These are phyloP conservation scores for Coemansia sp. DNA, from an alignment of 192 early-diverging fungal species.

Conservation along the genomic window DNA sequence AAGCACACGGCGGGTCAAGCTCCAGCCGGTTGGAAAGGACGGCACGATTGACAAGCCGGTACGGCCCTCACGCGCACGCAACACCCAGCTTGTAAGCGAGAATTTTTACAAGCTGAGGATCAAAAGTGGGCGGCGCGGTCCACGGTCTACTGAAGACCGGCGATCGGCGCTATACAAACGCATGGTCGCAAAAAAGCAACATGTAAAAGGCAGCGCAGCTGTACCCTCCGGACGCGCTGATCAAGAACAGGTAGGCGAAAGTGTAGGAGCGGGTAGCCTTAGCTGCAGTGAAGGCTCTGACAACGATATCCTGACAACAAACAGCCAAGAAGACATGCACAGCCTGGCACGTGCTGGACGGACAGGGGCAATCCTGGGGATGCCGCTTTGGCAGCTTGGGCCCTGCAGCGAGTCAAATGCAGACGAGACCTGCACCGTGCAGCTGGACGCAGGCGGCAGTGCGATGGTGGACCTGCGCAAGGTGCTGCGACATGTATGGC, in stretches of 20 bases:
- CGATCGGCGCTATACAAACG: conserved; percentile 47
- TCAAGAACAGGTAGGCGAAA: not conserved
- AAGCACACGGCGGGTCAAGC: conserved; percentile 49
- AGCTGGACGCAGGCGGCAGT: not conserved
- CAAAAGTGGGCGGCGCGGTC: conserved; percentile 25
- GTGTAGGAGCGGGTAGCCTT: too few species aligned
- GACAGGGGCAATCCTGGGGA: not conserved
- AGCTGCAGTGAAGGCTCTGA: not conserved
- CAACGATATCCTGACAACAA: not conserved
- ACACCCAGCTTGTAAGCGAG: conserved; percentile 39
- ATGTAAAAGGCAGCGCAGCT: not conserved
- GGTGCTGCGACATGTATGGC: conserved; percentile 51
- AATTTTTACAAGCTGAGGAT: conserved; percentile 50
- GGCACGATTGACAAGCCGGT: not conserved
- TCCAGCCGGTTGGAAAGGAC: conserved; percentile 35
- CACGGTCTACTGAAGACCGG: conserved; percentile 36
- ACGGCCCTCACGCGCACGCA: conserved; percentile 4
- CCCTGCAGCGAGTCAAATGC: not conserved
- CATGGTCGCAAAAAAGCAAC: conserved; percentile 19
- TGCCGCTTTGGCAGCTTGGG: not conserved
- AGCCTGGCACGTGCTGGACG: not conserved
- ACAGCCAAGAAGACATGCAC: not conserved
- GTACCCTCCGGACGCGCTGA: not conserved
- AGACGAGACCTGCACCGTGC: not conserved
- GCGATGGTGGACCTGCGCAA: conserved; percentile 47